Evolutionary conservation across 768 basidiomycete genomes (phyloP), one percentile per base, ranked within the genome.

Genomic region (Suillus ampliporus): DNA sequence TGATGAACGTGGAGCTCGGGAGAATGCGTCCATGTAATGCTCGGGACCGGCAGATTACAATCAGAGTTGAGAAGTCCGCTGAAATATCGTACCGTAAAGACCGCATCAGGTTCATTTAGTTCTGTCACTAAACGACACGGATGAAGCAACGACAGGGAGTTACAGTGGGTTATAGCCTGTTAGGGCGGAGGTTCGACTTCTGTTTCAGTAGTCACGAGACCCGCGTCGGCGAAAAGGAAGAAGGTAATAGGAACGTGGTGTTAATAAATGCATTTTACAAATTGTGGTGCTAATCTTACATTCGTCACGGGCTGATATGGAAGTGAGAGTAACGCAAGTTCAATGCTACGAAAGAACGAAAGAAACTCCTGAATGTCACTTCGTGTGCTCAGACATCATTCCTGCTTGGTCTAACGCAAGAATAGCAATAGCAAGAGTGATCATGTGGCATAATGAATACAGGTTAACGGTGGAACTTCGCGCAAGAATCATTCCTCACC

Each of bases 401-500:
- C 34, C n/a, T 9, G 19, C 28, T 11, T 3, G 23, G 23, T 26
- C 17, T 26, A 40, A 56, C 35, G 34, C 14, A 15, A 56, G 11
- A 40, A 54, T 17, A 15, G 19, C 21, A 10, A 23, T 10, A 3
- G 17, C 37, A 38, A 17, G 15, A 15, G 23, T 5, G 23, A 19
- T 17, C 19, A 56, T 40, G 11, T 26, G 10, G 17, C 26, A 14
- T 26, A 40, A 56, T 38, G 23, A 23, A 54, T 37, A 17, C 9
- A 54, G 35, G 53, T 54, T 11, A 38, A 54, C 17, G 11, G 23
- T 19, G 26, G 23, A 56, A 40, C 10, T 40, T 26, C 23, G 11
- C 6, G 6, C 19, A 56, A 40, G 17, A 40, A 56, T 2, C 17
- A 56, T 41, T 43, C 52, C 67, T 57, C 58, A 73, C 72, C 41